Evolutionary conservation across 345 rosid species (phyloP).

Genomic region (Euphorbia lathyris): DNA sequence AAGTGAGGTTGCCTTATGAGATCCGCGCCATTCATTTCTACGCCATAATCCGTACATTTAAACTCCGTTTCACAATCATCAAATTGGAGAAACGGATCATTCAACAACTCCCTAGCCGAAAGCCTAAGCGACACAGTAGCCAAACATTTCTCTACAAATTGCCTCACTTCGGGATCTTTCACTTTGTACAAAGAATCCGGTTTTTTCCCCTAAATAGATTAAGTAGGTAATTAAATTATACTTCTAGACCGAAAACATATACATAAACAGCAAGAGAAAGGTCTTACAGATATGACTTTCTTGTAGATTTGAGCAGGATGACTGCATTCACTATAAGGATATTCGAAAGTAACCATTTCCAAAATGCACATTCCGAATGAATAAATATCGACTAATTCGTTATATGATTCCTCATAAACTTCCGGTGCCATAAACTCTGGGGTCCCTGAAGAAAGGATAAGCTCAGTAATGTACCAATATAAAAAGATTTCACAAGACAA

Average conservation of each 20-base stretch:
- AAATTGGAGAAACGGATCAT: constrained; percentile 71
- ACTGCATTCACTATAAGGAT: constrained; percentile 91
- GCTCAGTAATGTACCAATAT: not conserved
- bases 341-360: constrained; percentile 97
- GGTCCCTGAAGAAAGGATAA: constrained; percentile 58
- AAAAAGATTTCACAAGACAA: not conserved
- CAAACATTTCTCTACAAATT: constrained; percentile 84
- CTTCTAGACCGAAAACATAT: not conserved
- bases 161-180: constrained; percentile 70
- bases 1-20: constrained; percentile 51
- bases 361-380: constrained; percentile 97
- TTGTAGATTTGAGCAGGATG: constrained; percentile 98
- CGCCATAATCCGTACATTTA: constrained; percentile 42
- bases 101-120: constrained; percentile 77
- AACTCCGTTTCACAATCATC: constrained; percentile 57
- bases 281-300: constrained; percentile 92
- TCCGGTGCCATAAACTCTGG: constrained; percentile 99
- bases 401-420: constrained; percentile 92
- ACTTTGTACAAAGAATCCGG: constrained; percentile 85
- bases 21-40: constrained; percentile 41
- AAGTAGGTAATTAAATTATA: constrained; percentile 19
- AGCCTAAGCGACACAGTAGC: constrained; percentile 78
- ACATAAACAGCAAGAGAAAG: constrained; percentile 6
- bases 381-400: constrained; percentile 94
- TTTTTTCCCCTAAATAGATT: constrained; percentile 68